A percentile compares a stretch with the other conserved stretches of the same genome.
Evolutionary conservation across 768 basidiomycete species (phyloP).

Genomic region (Guyanaporus albipodus): DNA sequence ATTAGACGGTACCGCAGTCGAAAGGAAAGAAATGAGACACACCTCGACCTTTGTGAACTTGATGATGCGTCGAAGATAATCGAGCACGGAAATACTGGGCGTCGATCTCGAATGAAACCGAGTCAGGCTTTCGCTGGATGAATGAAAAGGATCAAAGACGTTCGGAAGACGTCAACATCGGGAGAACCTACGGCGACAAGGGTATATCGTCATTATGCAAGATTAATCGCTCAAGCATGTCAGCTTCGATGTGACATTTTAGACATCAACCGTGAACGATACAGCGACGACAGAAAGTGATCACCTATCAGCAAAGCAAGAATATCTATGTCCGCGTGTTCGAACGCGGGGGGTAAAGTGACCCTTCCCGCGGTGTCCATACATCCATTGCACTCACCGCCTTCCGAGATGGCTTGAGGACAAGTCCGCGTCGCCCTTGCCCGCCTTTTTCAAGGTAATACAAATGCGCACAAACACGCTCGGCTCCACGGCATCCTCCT

Average conservation of each 20-base stretch:
- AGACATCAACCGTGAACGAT: constrained; percentile 15
- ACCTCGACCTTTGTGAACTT: constrained; percentile 96
- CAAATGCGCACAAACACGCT: constrained; percentile 37
- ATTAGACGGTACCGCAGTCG: constrained; percentile 7
- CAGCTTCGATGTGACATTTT: constrained; percentile 49
- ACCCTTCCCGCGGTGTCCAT: constrained; percentile 71
- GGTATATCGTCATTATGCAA: constrained; percentile 95
- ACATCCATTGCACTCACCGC: constrained; percentile 67
- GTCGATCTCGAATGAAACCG: constrained; percentile 94
- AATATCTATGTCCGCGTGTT: constrained; percentile 77
- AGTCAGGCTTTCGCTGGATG: constrained; percentile 76
- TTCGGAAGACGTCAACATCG: constrained; percentile 7
- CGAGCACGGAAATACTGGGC: constrained; percentile 82
- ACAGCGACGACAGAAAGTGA: constrained; percentile 24
- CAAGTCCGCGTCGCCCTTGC: neutral
- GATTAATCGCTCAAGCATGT: constrained; percentile 95
- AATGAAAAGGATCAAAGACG: constrained; percentile 20
- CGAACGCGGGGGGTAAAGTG: constrained; percentile 79
- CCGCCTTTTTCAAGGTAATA: constrained; percentile 8
- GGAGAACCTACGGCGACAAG: constrained; percentile 65
- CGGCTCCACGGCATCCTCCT: constrained; percentile 34
- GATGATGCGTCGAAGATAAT: constrained; percentile 93
- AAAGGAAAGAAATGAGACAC: constrained; percentile 20
- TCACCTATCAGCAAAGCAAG: constrained; percentile 88
- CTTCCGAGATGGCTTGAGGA: constrained; percentile 26